Evolutionary conservation across 768 basidiomycete species (phyloP).

Genomic region (Boletus barrowsii): DNA sequence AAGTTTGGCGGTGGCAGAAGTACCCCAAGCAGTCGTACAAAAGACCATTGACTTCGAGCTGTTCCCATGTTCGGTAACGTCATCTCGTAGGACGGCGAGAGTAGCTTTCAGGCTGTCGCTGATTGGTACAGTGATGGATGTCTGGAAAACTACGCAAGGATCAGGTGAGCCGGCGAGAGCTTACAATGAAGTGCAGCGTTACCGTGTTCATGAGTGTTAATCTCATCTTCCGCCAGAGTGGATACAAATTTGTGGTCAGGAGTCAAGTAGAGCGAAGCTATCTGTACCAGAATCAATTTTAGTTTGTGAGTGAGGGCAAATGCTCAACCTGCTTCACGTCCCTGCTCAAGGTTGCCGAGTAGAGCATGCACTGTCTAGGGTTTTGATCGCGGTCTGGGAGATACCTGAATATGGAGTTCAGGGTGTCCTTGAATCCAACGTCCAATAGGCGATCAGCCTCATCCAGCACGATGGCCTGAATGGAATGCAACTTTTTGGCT

Average conservation of each 20-base stretch:
- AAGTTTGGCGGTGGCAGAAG: slow-evolving; percentile 38
- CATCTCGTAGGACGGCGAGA: slow-evolving; percentile 38
- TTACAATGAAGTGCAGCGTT: slow-evolving; percentile 3
- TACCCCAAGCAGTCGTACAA: slow-evolving; percentile 64
- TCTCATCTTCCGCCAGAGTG: slow-evolving; percentile 55
- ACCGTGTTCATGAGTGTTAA: slow-evolving; percentile 63
- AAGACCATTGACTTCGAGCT: slow-evolving; percentile 54
- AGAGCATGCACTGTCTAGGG: slow-evolving; percentile 64
- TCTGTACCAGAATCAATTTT: slow-evolving; percentile 14
- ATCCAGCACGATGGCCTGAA: slow-evolving; percentile 57
- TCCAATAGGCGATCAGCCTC: slow-evolving; percentile 76
- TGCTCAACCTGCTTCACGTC: slow-evolving; percentile 53
- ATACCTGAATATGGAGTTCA: slow-evolving; percentile 57
- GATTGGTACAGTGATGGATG: slow-evolving; percentile 41
- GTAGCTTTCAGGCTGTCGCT: slow-evolving; percentile 40
- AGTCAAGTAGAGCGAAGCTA: slow-evolving; percentile 26
- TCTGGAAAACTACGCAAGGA: slow-evolving; percentile 44
- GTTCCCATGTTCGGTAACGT: slow-evolving; percentile 27
- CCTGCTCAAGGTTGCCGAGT: slow-evolving; percentile 73
- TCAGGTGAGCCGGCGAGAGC: background rate
- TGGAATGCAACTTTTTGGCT: slow-evolving; percentile 32
- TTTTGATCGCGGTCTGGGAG: slow-evolving; percentile 45
- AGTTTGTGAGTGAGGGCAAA: background rate
- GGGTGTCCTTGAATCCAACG: slow-evolving; percentile 65
- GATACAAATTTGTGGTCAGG: slow-evolving; percentile 46